Evolutionary conservation across 768 basidiomycete species (phyloP).

Genomic region (Pisolithus tinctorius): DNA sequence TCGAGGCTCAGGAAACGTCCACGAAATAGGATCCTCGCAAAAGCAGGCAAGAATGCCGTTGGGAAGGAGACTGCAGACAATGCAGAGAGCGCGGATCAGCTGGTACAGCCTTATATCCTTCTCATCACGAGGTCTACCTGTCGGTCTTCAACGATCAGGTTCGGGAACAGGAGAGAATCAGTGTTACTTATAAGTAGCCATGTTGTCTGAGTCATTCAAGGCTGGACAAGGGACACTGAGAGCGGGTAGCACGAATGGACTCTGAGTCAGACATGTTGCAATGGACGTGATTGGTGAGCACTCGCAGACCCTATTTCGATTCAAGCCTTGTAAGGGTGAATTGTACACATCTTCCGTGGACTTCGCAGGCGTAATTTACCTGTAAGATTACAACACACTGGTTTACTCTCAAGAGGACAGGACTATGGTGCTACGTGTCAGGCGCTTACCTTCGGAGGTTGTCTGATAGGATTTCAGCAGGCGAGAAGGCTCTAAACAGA

Average conservation of each 20-base stretch:
- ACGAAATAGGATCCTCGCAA: slow-evolving; percentile 41
- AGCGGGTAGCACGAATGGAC: slow-evolving; percentile 36
- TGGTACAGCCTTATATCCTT: slow-evolving; percentile 28
- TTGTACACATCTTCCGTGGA: too few relatives aligned
- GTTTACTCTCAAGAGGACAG: too few relatives aligned
- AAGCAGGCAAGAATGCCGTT: slow-evolving; percentile 40
- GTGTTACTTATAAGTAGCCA: slow-evolving; percentile 54
- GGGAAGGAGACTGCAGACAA: slow-evolving; percentile 55
- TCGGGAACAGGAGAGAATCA: background rate
- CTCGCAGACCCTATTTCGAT: too few relatives aligned
- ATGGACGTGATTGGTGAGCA: too few relatives aligned
- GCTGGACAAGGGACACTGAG: slow-evolving; percentile 54
- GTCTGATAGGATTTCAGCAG: too few relatives aligned
- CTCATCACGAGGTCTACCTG: slow-evolving; percentile 45
- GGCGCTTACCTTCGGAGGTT: too few relatives aligned
- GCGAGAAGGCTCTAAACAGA: too few relatives aligned
- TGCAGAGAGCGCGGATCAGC: slow-evolving; percentile 36
- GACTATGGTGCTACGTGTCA: too few relatives aligned
- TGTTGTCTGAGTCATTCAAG: slow-evolving; percentile 36
- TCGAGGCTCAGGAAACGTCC: slow-evolving; percentile 35
- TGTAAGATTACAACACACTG: too few relatives aligned
- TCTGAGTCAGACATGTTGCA: too few relatives aligned
- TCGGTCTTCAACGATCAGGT: background rate
- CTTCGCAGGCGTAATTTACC: too few relatives aligned
- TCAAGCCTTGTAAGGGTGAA: too few relatives aligned